A percentile compares a stretch with the other conserved stretches of the same genome.
phyloP scores from a whole-genome alignment of 805 yeast genomes.

The Ogataea nakhonphanomensis region DNA sequence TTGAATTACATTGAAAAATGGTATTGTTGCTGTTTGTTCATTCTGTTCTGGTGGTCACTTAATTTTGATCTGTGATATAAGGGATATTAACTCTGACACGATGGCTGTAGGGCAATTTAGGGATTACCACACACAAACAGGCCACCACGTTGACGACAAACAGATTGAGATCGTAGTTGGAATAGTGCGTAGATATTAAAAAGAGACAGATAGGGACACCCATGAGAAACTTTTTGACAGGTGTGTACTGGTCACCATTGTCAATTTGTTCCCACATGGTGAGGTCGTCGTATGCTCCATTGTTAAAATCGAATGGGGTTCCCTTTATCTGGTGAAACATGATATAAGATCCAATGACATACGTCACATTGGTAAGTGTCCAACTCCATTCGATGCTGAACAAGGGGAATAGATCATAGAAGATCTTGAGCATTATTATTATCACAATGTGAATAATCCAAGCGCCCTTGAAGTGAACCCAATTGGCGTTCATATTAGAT shows the following conservation, averaged over 20 bases:
- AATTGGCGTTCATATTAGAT: constrained; percentile 88
- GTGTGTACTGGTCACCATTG: constrained; percentile 94
- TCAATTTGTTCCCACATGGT: constrained; percentile 98
- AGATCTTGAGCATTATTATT: constrained; percentile 66
- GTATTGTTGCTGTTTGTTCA: constrained; percentile 14
- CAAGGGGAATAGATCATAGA: constrained; percentile 79
- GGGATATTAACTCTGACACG: constrained; percentile 67
- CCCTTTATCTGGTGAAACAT: constrained; percentile 98
- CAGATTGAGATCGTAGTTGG: constrained; percentile 75
- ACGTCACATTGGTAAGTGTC: constrained; percentile 90
- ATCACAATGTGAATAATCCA: constrained; percentile 92
- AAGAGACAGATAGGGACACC: constrained; percentile 91
- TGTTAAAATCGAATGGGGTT: constrained; percentile 94
- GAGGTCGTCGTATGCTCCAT: constrained; percentile 91
- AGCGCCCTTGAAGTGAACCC: constrained; percentile 96
- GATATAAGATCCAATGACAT: constrained; percentile 85
- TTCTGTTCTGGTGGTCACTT: constrained; percentile 24
- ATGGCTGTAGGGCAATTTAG: constrained; percentile 83
- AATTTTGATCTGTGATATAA: constrained; percentile 37
- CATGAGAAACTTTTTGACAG: constrained; percentile 87
- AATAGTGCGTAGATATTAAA: constrained; percentile 83
- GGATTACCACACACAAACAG: constrained; percentile 83
- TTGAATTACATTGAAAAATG: background rate
- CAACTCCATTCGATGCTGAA: constrained; percentile 81
- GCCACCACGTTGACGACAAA: constrained; percentile 78